phyloP scores from a whole-genome alignment of 2,329 filamentous ascomycete species.

The Aspergillus aculeatinus region DNA sequence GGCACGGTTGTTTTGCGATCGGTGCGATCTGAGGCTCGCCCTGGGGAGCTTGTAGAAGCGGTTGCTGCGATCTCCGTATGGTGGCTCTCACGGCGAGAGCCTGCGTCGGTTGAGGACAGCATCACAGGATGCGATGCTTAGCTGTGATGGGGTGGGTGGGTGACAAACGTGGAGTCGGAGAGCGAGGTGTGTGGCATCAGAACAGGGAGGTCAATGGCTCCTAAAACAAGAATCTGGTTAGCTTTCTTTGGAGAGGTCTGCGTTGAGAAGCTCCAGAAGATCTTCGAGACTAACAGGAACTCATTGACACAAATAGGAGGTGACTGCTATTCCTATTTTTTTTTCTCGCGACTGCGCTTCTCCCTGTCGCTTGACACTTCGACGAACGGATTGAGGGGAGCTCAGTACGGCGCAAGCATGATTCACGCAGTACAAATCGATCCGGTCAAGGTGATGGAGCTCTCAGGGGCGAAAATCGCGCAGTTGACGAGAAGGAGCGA shows the following conservation, averaged over 20 bases:
- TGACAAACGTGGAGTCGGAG: not conserved
- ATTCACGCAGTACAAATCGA: not conserved
- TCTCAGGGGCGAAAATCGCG: not conserved
- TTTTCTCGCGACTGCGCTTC: constrained; percentile 5
- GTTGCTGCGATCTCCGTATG: constrained; percentile 3
- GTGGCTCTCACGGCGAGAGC: constrained; percentile 5
- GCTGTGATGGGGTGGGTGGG: not conserved
- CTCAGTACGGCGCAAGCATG: not conserved
- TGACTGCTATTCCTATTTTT: constrained; percentile 13
- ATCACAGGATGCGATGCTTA: constrained; percentile 5
- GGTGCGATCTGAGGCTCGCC: constrained; percentile 9
- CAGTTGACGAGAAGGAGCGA: not conserved
- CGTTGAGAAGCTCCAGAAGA: not conserved
- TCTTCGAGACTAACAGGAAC: not conserved
- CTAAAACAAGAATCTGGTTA: not conserved
- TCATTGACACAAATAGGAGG: constrained; percentile 18
- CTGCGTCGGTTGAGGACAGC: constrained; percentile 13
- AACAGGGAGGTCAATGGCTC: not conserved
- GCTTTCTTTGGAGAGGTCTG: not conserved
- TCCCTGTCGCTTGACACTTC: not conserved
- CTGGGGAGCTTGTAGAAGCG: constrained; percentile 8
- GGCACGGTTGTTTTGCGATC: constrained; percentile 14
- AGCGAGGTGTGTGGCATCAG: not conserved
- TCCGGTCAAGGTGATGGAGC: not conserved
- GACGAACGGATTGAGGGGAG: not conserved